phyloP scores from a whole-genome alignment of 306 rosid genomes.

The Canavalia gladiata region DNA sequence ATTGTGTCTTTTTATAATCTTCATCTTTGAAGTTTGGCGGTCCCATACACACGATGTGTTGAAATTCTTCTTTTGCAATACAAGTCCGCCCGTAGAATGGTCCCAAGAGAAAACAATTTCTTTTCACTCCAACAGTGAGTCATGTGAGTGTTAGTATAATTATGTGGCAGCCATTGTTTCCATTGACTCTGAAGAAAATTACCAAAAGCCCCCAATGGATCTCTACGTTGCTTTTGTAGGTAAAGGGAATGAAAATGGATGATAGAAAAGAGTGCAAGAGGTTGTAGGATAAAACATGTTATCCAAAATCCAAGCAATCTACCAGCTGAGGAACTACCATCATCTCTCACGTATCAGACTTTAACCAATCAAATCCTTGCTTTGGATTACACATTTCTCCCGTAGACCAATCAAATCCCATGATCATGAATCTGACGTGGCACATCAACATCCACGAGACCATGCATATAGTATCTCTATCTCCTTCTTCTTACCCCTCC shows the following conservation, averaged over 20 bases:
- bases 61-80: background rate
- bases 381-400: constrained; percentile 69
- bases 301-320: constrained; percentile 59
- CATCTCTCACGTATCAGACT: constrained; percentile 61
- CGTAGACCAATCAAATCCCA: constrained; percentile 62
- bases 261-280: constrained; percentile 23
- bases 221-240: background rate
- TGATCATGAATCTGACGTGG: constrained; percentile 68
- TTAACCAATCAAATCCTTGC: constrained; percentile 67
- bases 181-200: background rate
- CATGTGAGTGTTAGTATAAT: background rate
- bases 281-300: constrained; percentile 67
- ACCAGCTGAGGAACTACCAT: constrained; percentile 46
- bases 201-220: background rate
- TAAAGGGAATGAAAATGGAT: constrained; percentile 19
- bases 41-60: background rate
- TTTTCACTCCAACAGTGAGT: background rate
- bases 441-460: constrained; percentile 81
- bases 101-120: constrained; percentile 22
- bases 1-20: background rate
- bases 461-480: constrained; percentile 68
- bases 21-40: background rate
- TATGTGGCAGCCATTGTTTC: constrained; percentile 39
- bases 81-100: background rate
- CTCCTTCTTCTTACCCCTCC: constrained; percentile 2